These are phyloP conservation scores for Penicillium verhagenii DNA, from an alignment of 495 filamentous ascomycete genomes.

Conservation along the genomic window DNA sequence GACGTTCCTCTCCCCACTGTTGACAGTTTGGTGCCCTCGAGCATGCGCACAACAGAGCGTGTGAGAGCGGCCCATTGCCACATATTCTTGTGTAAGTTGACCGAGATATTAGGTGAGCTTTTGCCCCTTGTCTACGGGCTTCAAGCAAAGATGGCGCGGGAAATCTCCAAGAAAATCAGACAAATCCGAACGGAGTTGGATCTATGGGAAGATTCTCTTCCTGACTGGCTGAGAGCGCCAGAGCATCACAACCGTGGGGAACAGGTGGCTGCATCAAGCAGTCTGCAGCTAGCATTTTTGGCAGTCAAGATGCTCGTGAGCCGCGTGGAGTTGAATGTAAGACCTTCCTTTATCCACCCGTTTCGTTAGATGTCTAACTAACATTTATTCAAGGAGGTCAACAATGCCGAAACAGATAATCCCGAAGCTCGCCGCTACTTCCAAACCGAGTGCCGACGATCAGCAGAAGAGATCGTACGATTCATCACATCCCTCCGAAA, in stretches of 20 bases:
- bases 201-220: conserved; percentile 47
- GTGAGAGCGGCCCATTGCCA: conserved; percentile 49
- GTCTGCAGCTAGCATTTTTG: conserved; percentile 51
- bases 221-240: conserved; percentile 41
- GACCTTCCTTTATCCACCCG: conserved; percentile 2
- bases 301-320: conserved; percentile 53
- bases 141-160: conserved; percentile 39
- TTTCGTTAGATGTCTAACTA: background rate
- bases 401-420: conserved; percentile 43
- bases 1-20: conserved; percentile 53
- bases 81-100: conserved; percentile 50
- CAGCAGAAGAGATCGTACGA: conserved; percentile 53
- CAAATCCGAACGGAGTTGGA: conserved; percentile 48
- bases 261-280: conserved; percentile 44
- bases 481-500: conserved; percentile 47
- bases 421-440: conserved; percentile 48
- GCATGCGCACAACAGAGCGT: conserved; percentile 39
- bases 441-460: conserved; percentile 48
- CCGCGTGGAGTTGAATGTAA: conserved; percentile 50
- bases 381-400: conserved; percentile 35
- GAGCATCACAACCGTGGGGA: conserved; percentile 26
- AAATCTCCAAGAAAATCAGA: conserved; percentile 40
- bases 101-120: conserved; percentile 52
- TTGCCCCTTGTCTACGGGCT: conserved; percentile 51
- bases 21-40: conserved; percentile 35